phyloP scores from a whole-genome alignment of 768 basidiomycete genomes.

The Cubamyces sp. region DNA sequence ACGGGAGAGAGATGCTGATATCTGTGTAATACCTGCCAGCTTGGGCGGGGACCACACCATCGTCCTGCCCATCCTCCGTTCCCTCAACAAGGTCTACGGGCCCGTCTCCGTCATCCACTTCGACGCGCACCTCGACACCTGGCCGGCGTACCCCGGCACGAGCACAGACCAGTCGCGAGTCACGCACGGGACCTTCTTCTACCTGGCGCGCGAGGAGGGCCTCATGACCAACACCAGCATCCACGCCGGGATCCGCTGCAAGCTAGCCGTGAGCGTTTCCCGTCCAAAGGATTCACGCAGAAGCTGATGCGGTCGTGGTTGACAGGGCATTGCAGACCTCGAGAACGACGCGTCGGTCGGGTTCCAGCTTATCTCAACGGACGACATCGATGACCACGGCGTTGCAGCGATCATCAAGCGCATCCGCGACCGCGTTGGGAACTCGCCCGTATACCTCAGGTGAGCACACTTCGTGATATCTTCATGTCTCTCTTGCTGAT shows the following conservation, averaged over 20 bases:
- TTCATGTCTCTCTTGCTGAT: not conserved
- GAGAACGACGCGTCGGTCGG: constrained; percentile 73
- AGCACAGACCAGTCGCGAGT: constrained; percentile 63
- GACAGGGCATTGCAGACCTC: constrained; percentile 62
- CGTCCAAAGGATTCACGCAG: not conserved
- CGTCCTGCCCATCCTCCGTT: constrained; percentile 82
- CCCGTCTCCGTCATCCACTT: constrained; percentile 85
- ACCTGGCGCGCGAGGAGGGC: constrained; percentile 76
- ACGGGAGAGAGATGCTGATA: not conserved
- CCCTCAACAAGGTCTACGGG: constrained; percentile 79
- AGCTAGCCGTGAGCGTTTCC: constrained; percentile 45
- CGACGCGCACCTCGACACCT: constrained; percentile 78
- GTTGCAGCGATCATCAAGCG: constrained; percentile 67
- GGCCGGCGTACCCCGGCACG: constrained; percentile 45
- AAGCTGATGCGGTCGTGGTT: not conserved
- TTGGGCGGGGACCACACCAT: constrained; percentile 89
- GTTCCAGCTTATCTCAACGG: constrained; percentile 77
- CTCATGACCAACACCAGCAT: constrained; percentile 74
- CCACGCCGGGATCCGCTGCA: constrained; percentile 86
- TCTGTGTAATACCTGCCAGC: constrained; percentile 18
- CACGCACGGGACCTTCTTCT: constrained; percentile 89
- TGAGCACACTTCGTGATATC: constrained; percentile 14
- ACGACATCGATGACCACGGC: constrained; percentile 84
- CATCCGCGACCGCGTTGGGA: constrained; percentile 74
- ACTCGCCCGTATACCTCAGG: constrained; percentile 77